Evolutionary conservation across 306 rosid genomes (phyloP).

Genomic region (Alnus rubra): DNA sequence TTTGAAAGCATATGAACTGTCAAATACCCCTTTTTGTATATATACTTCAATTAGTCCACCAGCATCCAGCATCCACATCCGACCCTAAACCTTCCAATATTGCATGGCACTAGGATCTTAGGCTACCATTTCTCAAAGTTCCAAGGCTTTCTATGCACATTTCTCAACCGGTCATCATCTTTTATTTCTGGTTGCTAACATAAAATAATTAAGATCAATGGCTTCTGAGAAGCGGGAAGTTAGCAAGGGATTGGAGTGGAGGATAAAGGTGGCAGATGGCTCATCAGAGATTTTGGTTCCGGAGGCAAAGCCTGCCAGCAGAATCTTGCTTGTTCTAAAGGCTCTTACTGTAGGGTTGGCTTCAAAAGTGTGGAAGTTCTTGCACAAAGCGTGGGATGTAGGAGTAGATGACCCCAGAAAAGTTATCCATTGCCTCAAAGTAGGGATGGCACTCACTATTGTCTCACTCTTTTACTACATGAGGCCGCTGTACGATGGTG

Average conservation of each 20-base stretch:
- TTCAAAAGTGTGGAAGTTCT: constrained; percentile 45
- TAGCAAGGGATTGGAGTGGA: constrained; percentile 55
- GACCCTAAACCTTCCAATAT: not conserved
- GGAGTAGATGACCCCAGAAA: constrained; percentile 84
- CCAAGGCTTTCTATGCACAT: not conserved
- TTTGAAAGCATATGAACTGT: constrained; percentile 2
- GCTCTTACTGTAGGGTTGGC: constrained; percentile 32
- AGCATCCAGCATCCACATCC: not conserved
- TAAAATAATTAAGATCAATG: constrained; percentile 16
- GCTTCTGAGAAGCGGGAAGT: constrained; percentile 30
- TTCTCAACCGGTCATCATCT: not conserved
- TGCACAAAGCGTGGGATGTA: constrained; percentile 67
- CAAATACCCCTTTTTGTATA: constrained; percentile 28
- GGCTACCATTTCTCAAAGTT: not conserved
- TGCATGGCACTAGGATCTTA: not conserved
- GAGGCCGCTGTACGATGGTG: constrained; percentile 74
- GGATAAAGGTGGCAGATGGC: constrained; percentile 47
- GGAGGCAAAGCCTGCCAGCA: constrained; percentile 16
- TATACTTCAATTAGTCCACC: constrained; percentile 14
- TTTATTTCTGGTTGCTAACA: not conserved
- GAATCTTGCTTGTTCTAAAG: constrained; percentile 32
- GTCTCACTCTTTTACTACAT: constrained; percentile 75
- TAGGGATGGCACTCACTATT: constrained; percentile 72
- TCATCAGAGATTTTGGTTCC: constrained; percentile 37
- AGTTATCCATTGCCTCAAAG: constrained; percentile 69